Evolutionary conservation across 805 yeast genomes (phyloP), one percentile per base, ranked within the genome.

Genomic region (Kazachstania bromeliacearum): DNA sequence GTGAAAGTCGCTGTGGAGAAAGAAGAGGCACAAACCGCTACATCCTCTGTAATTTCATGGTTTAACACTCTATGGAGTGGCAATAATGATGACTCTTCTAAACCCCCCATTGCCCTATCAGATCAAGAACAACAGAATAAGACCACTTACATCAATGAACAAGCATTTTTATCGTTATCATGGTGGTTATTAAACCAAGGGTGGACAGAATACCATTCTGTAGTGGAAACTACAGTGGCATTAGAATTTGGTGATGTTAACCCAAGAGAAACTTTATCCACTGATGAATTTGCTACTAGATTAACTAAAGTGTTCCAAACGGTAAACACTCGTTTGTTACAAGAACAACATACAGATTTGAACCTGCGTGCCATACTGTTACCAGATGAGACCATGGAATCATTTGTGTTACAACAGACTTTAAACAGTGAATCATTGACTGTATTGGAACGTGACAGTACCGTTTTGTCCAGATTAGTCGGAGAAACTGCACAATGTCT

Each of bases 101-200:
- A n/a, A n/a, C n/a, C n/a, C n/a, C n/a, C n/a, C n/a, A n/a, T n/a
- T n/a, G n/a, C n/a, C n/a, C n/a, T n/a, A n/a, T n/a, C n/a, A n/a
- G n/a, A n/a, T n/a, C n/a, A n/a, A n/a, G n/a, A n/a, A n/a, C n/a
- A n/a, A n/a, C n/a, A n/a, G 3, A 9, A 31, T 22, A 41, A 41
- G 25, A 31, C 30, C 9, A 35, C 50, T 4, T 75, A 79, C 51
- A 60, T 71, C 23, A 68, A 79, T 26, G 92, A 82, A 48, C 89
- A 92, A 49, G 80, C 85, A 34, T 89, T 82, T 54, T 66, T 89
- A 32, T 80, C 94, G 0, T 71, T 85, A 43, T 79, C 88, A 42
- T 89, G 96, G 96, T 89, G 96, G 96, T 59, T 89, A 31, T 65
- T 89, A 34, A 87, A 89, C 57, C 74, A 77, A 44, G 97, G 97